Percentiles rank a stretch among this genome's conserved stretches.
These are phyloP conservation scores for Curvularia verruculosa DNA, from an alignment of 2,329 filamentous ascomycete genomes.

Conservation along the genomic window DNA sequence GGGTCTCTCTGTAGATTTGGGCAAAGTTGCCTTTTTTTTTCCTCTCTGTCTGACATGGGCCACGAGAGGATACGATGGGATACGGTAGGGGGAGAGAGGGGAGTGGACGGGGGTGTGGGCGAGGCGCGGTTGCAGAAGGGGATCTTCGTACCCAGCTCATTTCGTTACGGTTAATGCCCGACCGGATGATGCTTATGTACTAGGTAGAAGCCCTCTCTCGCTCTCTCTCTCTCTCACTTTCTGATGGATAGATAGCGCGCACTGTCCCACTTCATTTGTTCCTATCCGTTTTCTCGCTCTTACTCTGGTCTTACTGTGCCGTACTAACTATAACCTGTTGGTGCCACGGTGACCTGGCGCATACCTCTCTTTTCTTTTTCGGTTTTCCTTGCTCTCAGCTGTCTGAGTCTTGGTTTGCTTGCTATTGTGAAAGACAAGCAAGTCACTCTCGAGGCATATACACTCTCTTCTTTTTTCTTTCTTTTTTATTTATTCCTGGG, in stretches of 20 bases:
- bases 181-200: constrained; percentile 3
- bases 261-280: neutral
- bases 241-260: neutral
- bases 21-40: neutral
- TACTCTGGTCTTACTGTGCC: neutral
- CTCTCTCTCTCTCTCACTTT: neutral
- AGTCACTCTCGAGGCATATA: neutral
- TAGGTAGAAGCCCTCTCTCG: neutral
- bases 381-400: neutral
- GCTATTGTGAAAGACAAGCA: neutral
- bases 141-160: constrained; percentile 7
- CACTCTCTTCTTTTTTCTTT: neutral
- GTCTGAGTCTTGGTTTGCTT: neutral
- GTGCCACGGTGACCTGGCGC: neutral
- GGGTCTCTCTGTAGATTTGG: neutral
- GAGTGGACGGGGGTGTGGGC: neutral
- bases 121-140: constrained; percentile 1
- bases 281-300: constrained; percentile 1
- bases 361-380: neutral
- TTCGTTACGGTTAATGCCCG: constrained; percentile 8
- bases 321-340: neutral
- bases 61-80: neutral
- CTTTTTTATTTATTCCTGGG: neutral
- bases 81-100: neutral
- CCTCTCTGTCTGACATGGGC: neutral